phyloP scores from a whole-genome alignment of 495 filamentous ascomycete genomes.

The Clavariopsis aquatica region DNA sequence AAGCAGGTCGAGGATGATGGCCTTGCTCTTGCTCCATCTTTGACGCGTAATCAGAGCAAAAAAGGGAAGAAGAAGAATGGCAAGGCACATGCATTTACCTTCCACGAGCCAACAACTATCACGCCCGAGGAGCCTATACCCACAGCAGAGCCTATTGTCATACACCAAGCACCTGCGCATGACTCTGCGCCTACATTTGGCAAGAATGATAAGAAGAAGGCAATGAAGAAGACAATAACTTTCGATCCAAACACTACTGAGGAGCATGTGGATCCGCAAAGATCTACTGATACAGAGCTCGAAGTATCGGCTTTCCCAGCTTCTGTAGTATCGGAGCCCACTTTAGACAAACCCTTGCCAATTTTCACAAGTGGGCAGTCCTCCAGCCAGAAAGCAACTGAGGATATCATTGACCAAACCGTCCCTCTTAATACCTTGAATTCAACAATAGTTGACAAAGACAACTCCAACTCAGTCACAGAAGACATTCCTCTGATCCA shows the following conservation, averaged over 20 bases:
- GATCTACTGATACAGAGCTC: background rate
- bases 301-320: background rate
- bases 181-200: background rate
- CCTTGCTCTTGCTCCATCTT: conserved; percentile 8
- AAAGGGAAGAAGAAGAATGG: conserved; percentile 29
- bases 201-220: background rate
- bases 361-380: background rate
- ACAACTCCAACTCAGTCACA: background rate
- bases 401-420: background rate
- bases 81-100: conserved; percentile 7
- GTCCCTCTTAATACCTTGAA: background rate
- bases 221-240: conserved; percentile 1
- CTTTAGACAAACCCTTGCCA: background rate
- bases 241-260: conserved; percentile 6
- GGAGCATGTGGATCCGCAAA: background rate
- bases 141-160: background rate
- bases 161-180: background rate
- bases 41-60: conserved; percentile 25
- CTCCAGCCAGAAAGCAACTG: background rate
- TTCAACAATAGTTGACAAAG: background rate
- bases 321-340: background rate
- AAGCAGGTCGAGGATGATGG: conserved; percentile 1
- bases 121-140: background rate
- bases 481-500: background rate
- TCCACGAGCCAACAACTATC: background rate